Evolutionary conservation across 768 basidiomycete species (phyloP).

Genomic region (Serendipita sp.): DNA sequence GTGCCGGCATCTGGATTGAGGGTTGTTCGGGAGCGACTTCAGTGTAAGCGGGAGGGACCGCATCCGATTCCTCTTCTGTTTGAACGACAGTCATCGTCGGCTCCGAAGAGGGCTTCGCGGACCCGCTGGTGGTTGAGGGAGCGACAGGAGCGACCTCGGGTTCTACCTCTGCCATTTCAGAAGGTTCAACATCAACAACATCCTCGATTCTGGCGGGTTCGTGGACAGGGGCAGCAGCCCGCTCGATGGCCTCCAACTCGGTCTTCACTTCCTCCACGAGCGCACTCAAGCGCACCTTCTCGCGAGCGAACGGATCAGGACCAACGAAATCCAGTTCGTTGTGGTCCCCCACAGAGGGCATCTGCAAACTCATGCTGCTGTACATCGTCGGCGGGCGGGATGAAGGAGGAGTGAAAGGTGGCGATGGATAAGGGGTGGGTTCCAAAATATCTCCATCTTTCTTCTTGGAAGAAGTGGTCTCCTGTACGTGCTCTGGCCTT

Average conservation of each 20-base stretch:
- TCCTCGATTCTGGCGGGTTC: not conserved
- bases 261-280: not conserved
- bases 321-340: not conserved
- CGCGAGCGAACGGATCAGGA: not conserved
- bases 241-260: not conserved
- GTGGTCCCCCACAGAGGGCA: not conserved
- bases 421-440: not conserved
- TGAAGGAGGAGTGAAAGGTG: conserved; percentile 5
- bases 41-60: not conserved
- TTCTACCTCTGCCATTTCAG: not conserved
- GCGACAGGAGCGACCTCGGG: not conserved
- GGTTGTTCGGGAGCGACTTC: not conserved
- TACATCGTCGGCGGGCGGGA: conserved; percentile 2
- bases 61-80: not conserved
- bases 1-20: too few species aligned
- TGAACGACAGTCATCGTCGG: too few species aligned
- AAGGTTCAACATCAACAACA: not conserved
- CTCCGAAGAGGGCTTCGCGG: too few species aligned
- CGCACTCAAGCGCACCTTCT: not conserved
- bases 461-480: not conserved
- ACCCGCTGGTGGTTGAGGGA: too few species aligned
- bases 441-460: not conserved
- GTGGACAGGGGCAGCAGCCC: not conserved
- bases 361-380: not conserved
- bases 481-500: not conserved